Evolutionary conservation across 2,329 filamentous ascomycete species (phyloP), one percentile per base, ranked within the genome.

Genomic region (Penicillium oxalicum): DNA sequence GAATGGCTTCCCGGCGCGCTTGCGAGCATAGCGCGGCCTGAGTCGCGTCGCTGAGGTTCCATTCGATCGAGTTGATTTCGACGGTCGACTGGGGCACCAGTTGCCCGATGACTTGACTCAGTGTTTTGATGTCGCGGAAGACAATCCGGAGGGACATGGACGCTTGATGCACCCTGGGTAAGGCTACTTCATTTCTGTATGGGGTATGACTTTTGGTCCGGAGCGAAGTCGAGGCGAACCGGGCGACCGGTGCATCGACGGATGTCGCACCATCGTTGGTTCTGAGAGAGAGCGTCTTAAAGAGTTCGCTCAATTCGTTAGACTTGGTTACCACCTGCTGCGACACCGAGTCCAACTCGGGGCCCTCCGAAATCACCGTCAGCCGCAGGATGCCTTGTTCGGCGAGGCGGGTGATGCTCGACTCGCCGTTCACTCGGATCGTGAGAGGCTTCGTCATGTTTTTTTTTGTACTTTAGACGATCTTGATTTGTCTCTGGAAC

Each of bases 21-120:
- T 61, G 47, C 2, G 57, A 59, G 24, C 51, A 47, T 9, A 65
- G 41, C 8, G 32, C 29, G 12, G 51, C 48, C 38, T 52, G 37
- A 1, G 53, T 62, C 11, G 48, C 54, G 2, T 65, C 58, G 3
- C 52, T 61, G 42, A 65, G 47, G 35, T 50, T 47, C 62, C 63
- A 65, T 7, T 55, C 45, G 13, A 63, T 54, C 1, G 53, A 46
- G 8, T 47, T 37, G 9, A 65, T 55, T 11, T 59, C 54, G 12
- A 65, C 59, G 29, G 50, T 56, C 3, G 52, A 48, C 27, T 55
- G 51, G 2, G n/a, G 26, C 11, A 59, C 34, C 3, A 64, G 49
- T 24, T 53, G 35, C 4, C 51, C 50, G 1, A 56, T 47, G 7
- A 61, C 49, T 3, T 60, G 39, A 13, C 56, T 51, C 8, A 66